Evolutionary conservation across 345 rosid species (phyloP), one percentile per base, ranked within the genome.

Genomic region (Corchorus capsularis): DNA sequence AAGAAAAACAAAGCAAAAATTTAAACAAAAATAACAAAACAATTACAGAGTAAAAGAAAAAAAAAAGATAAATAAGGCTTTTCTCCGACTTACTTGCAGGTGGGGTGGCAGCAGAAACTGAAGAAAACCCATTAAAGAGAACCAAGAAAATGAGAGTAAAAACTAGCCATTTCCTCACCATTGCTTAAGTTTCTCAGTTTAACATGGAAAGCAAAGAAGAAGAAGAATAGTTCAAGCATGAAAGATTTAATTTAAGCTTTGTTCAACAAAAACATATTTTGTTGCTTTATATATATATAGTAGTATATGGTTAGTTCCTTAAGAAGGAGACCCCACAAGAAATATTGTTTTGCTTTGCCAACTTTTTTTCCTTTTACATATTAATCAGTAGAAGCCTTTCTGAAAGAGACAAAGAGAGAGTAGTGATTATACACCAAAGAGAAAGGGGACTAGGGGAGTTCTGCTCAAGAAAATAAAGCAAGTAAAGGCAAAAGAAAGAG

Each of bases 51-150:
- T 34, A 61, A 60, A 60, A 27, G 5, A 63, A 45, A 6, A 52
- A 32, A 10, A 19, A 3, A 53, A 20, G 54, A 71, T 34, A 46
- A 13, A 27, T 60, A n/a, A 34, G 16, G 78, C 35, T 37, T 75
- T 53, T 53, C 10, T 63, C 19, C 34, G 49, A 85, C 97, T 88
- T 74, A 92, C 99, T 89, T 69, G 85, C 91, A 82, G 96, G 97
- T 72, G 94, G 90, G 56, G 90, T 81, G 71, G 99, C 94, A 69
- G 90, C 94, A 69, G 90, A 91, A 83, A 86, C 96, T 46, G 96
- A 83, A 47, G 98, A 88, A 69, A 89, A 78, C 50, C 90, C 91
- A 80, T 75, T 75, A 60, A 80, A 77, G 65, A 89, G 82, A 83
- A 87, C 19, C 75, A 79, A 57, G 46, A 83, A 75, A 63, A 87